Percentiles rank a stretch among this genome's conserved stretches.
These are phyloP conservation scores for Fistulinella staudtii DNA, from an alignment of 1,284 basidiomycete genomes.

Conservation along the genomic window DNA sequence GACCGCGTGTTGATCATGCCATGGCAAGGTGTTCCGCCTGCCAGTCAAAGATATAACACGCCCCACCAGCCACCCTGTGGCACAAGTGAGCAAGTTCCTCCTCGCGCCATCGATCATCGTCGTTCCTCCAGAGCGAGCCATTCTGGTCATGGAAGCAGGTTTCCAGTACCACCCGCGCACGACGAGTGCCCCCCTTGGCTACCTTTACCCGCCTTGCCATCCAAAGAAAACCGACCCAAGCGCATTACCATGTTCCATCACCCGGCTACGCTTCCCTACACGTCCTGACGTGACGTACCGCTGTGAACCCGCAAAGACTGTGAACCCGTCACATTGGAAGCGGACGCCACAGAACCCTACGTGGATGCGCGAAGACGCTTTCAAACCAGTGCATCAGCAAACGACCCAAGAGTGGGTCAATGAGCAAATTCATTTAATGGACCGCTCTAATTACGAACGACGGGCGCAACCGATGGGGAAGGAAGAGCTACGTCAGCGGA, in stretches of 20 bases:
- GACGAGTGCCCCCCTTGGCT: constrained; percentile 17
- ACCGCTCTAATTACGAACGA: constrained; percentile 28
- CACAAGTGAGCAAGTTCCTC: constrained; percentile 13
- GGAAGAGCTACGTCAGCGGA: constrained; percentile 34
- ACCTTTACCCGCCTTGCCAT: constrained; percentile 12
- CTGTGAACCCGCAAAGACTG: constrained; percentile 19
- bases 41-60: constrained; percentile 31
- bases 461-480: constrained; percentile 21
- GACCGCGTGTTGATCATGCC: constrained; percentile 32
- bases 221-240: constrained; percentile 14
- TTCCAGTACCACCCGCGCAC: constrained; percentile 29
- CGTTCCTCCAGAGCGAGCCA: constrained; percentile 1
- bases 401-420: constrained; percentile 60
- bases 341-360: constrained; percentile 47
- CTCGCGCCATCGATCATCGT: constrained; percentile 11
- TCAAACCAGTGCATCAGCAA: constrained; percentile 41
- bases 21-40: constrained; percentile 27
- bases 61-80: constrained; percentile 15
- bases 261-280: constrained; percentile 23
- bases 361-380: constrained; percentile 52
- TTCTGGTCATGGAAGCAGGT: constrained; percentile 26
- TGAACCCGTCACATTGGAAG: constrained; percentile 34
- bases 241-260: constrained; percentile 11
- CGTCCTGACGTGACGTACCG: constrained; percentile 21
- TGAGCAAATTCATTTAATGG: constrained; percentile 42